A percentile compares a stretch with the other conserved stretches of the same genome.
Evolutionary conservation across 345 rosid species (phyloP).

Genomic region (Salix caprea): DNA sequence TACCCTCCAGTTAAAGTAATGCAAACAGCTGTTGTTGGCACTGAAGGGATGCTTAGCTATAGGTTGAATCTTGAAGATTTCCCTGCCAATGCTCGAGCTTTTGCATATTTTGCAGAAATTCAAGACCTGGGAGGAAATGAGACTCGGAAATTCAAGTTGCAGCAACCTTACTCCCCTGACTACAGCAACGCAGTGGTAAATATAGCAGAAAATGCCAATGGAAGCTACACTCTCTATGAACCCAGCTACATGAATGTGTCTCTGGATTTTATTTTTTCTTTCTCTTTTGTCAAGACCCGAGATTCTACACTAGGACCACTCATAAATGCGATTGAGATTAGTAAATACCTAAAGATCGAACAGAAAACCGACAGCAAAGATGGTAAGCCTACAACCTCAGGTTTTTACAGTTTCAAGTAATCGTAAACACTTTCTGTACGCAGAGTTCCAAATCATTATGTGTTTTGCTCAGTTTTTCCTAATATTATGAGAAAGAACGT

Average conservation of each 20-base stretch:
- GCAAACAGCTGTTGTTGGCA: constrained; percentile 97
- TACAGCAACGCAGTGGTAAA: constrained; percentile 94
- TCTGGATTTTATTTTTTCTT: constrained; percentile 67
- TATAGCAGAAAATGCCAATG: constrained; percentile 90
- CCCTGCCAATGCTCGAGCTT: constrained; percentile 95
- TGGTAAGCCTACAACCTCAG: constrained; percentile 39
- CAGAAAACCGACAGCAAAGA: constrained; percentile 57
- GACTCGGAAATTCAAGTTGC: constrained; percentile 71
- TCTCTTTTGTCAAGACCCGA: constrained; percentile 59
- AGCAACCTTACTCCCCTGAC: constrained; percentile 57
- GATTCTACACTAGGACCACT: constrained; percentile 90
- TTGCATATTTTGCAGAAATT: constrained; percentile 87
- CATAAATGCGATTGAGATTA: constrained; percentile 85
- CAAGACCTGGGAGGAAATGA: constrained; percentile 67
- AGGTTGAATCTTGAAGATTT: constrained; percentile 85
- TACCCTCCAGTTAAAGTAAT: constrained; percentile 95
- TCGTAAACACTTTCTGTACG: background rate
- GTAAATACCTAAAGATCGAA: constrained; percentile 70
- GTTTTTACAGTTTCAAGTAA: background rate
- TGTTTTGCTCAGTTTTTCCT: background rate
- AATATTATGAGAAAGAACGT: constrained; percentile 3
- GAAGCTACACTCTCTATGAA: constrained; percentile 84
- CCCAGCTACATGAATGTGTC: constrained; percentile 97
- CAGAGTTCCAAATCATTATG: background rate
- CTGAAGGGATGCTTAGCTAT: constrained; percentile 63